Percentiles rank a stretch among this genome's conserved stretches.
These are phyloP conservation scores for Schizophyllum amplum DNA, from an alignment of 1,284 basidiomycete species.

Conservation along the genomic window DNA sequence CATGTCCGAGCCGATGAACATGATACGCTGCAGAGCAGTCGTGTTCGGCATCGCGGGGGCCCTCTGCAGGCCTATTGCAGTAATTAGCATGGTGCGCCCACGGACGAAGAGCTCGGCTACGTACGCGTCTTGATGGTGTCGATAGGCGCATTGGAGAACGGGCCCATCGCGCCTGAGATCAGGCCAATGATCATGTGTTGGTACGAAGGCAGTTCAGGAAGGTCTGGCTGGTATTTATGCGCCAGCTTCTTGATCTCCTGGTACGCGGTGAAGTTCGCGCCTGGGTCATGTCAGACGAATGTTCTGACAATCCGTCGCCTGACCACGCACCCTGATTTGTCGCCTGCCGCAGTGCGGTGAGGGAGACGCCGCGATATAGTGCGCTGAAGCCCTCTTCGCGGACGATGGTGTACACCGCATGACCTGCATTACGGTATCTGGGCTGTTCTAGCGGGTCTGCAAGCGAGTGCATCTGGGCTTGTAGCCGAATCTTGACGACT, in stretches of 20 bases:
- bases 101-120: constrained; percentile 18
- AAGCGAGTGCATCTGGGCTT: constrained; percentile 96
- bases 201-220: constrained; percentile 79
- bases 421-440: constrained; percentile 93
- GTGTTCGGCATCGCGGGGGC: constrained; percentile 72
- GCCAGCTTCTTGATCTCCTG: constrained; percentile 91
- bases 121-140: constrained; percentile 95
- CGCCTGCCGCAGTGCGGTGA: constrained; percentile 94
- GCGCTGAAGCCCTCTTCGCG: constrained; percentile 86
- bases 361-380: constrained; percentile 87
- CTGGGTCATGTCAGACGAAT: no score
- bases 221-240: constrained; percentile 68
- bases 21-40: constrained; percentile 71
- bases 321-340: constrained; percentile 83
- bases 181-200: constrained; percentile 94
- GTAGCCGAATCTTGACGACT: constrained; percentile 97
- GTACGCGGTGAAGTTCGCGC: constrained; percentile 98
- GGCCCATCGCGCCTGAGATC: constrained; percentile 95
- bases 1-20: constrained; percentile 83
- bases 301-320: no score
- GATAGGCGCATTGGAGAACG: constrained; percentile 95
- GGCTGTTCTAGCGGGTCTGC: constrained; percentile 94
- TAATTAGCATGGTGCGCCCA: background rate
- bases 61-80: constrained; percentile 68
- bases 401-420: constrained; percentile 93